A percentile compares a stretch with the other conserved stretches of the same genome.
Conservation (phyloP, 352 stramenopile species). For the Phytopythium chamaehyphon region DNA sequence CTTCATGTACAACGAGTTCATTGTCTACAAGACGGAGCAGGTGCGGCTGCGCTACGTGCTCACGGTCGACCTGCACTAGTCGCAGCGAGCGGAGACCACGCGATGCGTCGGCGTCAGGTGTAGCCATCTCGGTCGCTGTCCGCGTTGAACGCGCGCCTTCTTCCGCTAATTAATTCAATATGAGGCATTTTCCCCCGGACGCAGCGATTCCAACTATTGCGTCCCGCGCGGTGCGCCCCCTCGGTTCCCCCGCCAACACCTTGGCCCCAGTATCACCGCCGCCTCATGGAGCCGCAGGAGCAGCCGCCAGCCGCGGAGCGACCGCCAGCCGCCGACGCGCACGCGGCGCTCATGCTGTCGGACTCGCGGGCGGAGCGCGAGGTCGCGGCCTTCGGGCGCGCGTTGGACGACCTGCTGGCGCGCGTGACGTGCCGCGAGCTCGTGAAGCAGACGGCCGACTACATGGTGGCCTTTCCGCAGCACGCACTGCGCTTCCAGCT, state of each 20-base stretch:
- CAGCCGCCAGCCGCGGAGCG: background rate
- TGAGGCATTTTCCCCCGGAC: no score
- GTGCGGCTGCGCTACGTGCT: constrained; percentile 37
- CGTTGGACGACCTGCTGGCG: constrained; percentile 71
- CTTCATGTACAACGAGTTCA: constrained; percentile 52
- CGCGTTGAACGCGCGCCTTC: no score
- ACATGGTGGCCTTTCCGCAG: constrained; percentile 66
- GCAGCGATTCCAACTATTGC: no score
- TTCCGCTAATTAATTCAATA: no score
- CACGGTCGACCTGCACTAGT: constrained; percentile 16
- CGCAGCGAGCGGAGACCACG: no score
- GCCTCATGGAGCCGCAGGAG: background rate
- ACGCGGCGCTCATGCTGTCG: constrained; percentile 37
- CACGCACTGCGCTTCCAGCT: constrained; percentile 78
- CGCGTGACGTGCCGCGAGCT: constrained; percentile 70
- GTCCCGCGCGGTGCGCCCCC: no score
- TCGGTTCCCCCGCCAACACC: no score
- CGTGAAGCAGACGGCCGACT: constrained; percentile 69
- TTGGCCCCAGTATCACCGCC: no score
- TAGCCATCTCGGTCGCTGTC: background rate
- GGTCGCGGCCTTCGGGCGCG: constrained; percentile 62
- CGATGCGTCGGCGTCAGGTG: no score
- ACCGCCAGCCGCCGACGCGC: constrained; percentile 5
- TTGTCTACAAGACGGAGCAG: constrained; percentile 47
- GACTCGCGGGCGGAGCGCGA: constrained; percentile 68